A percentile compares a stretch with the other conserved stretches of the same genome.
These are phyloP conservation scores for Teratosphaeria destructans DNA, from an alignment of 2,329 filamentous ascomycete species.

Conservation along the genomic window DNA sequence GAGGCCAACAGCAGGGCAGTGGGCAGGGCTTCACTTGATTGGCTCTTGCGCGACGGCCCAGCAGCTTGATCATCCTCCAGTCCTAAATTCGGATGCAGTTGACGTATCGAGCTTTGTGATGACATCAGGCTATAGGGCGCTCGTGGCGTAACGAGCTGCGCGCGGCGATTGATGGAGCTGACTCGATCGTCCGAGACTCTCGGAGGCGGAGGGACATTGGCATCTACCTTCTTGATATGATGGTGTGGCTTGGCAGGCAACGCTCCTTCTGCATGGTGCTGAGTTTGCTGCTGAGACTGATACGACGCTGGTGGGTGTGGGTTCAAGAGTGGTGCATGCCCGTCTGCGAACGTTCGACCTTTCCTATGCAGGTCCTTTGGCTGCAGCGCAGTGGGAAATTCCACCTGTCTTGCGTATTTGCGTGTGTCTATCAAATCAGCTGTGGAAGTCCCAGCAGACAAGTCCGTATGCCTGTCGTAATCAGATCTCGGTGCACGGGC, in stretches of 20 bases:
- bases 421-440: neutral
- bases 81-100: neutral
- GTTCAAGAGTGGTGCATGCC: neutral
- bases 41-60: too few relatives aligned
- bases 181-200: neutral
- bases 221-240: neutral
- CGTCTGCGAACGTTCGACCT: neutral
- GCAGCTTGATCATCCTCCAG: neutral
- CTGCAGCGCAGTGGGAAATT: neutral
- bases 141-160: neutral
- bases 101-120: neutral
- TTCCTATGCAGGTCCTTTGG: neutral
- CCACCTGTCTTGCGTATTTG: neutral
- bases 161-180: neutral
- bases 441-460: neutral
- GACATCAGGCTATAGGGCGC: neutral
- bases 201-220: neutral
- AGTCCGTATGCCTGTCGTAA: neutral
- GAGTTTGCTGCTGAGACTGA: neutral
- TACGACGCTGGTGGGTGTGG: neutral
- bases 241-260: neutral
- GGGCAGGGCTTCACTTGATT: neutral
- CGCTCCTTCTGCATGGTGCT: neutral
- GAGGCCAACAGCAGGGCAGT: neutral
- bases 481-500: neutral